Conservation (phyloP, 1,139 yeast species). For the Hemisphaericaspora xylofermentans region DNA sequence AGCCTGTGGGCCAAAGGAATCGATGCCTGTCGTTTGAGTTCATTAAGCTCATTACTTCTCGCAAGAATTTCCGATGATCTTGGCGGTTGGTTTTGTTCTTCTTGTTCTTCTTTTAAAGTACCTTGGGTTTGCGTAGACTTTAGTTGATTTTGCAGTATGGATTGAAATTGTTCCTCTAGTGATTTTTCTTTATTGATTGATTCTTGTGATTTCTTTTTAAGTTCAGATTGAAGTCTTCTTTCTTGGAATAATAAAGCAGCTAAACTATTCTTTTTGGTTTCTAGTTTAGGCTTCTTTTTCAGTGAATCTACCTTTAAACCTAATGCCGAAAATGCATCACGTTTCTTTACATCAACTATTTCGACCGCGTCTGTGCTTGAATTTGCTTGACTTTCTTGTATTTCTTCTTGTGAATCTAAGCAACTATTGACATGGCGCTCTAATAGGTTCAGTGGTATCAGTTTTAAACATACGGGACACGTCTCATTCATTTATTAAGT, state of each 20-base stretch:
- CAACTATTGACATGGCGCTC: constrained; percentile 45
- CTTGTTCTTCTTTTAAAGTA: neutral
- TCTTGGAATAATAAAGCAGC: constrained; percentile 36
- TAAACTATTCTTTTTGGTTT: constrained; percentile 27
- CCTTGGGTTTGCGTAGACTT: constrained; percentile 1
- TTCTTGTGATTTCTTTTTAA: constrained; percentile 12
- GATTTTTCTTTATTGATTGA: constrained; percentile 6
- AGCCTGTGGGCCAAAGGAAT: constrained; percentile 86
- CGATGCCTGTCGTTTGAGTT: constrained; percentile 46
- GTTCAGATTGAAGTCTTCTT: constrained; percentile 21
- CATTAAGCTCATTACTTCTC: constrained; percentile 17
- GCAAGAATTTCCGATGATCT: constrained; percentile 14
- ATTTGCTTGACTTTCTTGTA: constrained; percentile 5
- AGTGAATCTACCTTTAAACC: constrained; percentile 30
- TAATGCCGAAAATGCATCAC: constrained; percentile 28
- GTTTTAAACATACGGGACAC: constrained; percentile 40
- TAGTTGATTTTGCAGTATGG: constrained; percentile 4
- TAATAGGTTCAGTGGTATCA: constrained; percentile 22
- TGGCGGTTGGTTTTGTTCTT: neutral
- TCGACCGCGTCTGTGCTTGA: constrained; percentile 8
- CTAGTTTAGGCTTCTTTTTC: constrained; percentile 18
- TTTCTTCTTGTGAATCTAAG: constrained; percentile 23
- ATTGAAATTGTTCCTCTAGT: constrained; percentile 10
- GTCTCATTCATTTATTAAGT: constrained; percentile 8
- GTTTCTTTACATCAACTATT: constrained; percentile 8